These are phyloP conservation scores for Carex littledalei DNA, from an alignment of 176 grass and related monocot genomes.

Conservation along the genomic window DNA sequence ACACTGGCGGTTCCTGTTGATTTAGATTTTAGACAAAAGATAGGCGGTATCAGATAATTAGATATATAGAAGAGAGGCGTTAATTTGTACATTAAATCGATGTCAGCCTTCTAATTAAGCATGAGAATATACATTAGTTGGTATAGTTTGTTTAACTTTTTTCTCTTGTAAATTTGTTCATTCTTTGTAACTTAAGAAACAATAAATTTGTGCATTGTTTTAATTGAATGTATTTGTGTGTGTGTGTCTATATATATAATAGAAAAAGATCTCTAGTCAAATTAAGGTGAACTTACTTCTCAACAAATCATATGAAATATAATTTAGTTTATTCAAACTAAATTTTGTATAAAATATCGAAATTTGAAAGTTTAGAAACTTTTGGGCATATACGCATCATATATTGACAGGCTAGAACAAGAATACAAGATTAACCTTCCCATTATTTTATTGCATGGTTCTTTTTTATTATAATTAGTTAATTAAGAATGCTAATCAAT, in stretches of 20 bases:
- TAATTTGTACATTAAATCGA: neutral
- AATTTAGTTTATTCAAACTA: too few relatives aligned
- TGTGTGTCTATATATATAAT: neutral
- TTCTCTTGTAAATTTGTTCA: neutral
- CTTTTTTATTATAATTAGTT: too few relatives aligned
- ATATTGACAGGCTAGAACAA: too few relatives aligned
- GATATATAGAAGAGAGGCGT: neutral
- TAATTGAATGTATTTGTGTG: neutral
- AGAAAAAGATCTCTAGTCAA: neutral
- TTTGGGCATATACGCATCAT: too few relatives aligned
- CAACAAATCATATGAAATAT: too few relatives aligned
- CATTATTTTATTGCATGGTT: too few relatives aligned
- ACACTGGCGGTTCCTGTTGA: neutral
- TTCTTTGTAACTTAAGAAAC: neutral
- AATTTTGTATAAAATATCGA: too few relatives aligned
- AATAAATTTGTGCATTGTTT: neutral
- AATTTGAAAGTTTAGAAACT: too few relatives aligned
- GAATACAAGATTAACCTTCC: too few relatives aligned
- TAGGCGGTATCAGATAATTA: neutral
- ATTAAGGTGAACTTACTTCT: too few relatives aligned
- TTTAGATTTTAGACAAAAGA: neutral
- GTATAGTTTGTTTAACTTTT: neutral
- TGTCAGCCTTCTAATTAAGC: neutral
- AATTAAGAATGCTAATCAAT: too few relatives aligned
- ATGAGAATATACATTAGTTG: neutral